These are phyloP conservation scores for Musa itinerans DNA, from an alignment of 176 grass and related monocot genomes.

Conservation along the genomic window DNA sequence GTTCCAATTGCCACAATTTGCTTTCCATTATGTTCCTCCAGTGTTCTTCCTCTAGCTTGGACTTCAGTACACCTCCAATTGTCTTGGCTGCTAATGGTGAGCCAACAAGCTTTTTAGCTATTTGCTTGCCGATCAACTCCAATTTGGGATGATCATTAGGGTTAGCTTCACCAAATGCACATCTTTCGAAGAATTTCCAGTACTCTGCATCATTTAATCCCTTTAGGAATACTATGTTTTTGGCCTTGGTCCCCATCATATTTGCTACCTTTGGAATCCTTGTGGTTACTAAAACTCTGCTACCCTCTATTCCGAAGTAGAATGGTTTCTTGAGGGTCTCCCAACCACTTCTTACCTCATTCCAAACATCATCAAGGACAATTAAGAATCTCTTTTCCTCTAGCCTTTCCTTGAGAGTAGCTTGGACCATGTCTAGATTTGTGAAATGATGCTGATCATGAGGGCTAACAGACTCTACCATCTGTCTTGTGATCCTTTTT, in stretches of 20 bases:
- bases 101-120: slow-evolving; percentile 27
- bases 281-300: background rate
- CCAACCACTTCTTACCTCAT: background rate
- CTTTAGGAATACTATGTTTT: slow-evolving; percentile 9
- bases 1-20: slow-evolving; percentile 31
- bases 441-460: background rate
- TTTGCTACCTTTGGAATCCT: slow-evolving; percentile 23
- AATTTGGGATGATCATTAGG: slow-evolving; percentile 16
- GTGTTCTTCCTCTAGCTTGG: slow-evolving; percentile 14
- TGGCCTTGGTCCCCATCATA: slow-evolving; percentile 18
- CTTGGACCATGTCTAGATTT: background rate
- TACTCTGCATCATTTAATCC: slow-evolving; percentile 30
- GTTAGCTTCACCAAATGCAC: slow-evolving; percentile 27
- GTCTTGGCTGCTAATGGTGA: slow-evolving; percentile 41
- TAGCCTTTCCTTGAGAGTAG: slow-evolving; percentile 2
- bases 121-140: slow-evolving; percentile 12
- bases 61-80: slow-evolving; percentile 16
- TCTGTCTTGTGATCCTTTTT: background rate
- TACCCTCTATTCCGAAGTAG: background rate
- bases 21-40: slow-evolving; percentile 25
- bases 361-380: slow-evolving; percentile 46
- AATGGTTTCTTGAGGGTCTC: background rate
- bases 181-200: slow-evolving; percentile 9
- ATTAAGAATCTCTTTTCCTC: slow-evolving; percentile 20
- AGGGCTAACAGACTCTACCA: background rate